Conservation (phyloP, 352 stramenopile species). For the Pythium folliculosum region DNA sequence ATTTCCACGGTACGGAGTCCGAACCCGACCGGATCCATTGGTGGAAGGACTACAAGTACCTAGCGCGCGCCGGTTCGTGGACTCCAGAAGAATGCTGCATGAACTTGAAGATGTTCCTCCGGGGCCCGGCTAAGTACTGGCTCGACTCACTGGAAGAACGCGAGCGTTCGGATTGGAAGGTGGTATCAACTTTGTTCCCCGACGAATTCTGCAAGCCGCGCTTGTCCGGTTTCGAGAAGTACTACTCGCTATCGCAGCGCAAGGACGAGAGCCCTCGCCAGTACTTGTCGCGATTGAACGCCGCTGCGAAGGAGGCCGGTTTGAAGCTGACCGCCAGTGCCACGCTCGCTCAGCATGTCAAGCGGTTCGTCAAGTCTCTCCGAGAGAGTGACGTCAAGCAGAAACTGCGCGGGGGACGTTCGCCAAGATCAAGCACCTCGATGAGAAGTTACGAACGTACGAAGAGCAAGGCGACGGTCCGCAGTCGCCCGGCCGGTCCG, state of each 20-base stretch:
- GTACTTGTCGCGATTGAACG: conserved; percentile 2
- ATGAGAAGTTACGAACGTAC: too few species aligned
- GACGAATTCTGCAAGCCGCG: neutral
- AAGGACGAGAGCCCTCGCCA: conserved; percentile 4
- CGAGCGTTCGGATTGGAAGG: neutral
- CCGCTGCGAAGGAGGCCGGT: neutral
- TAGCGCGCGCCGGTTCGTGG: neutral
- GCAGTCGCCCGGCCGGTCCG: too few species aligned
- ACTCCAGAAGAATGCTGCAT: neutral
- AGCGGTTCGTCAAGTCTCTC: conserved; percentile 1
- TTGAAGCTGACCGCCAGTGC: neutral
- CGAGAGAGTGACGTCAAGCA: too few species aligned
- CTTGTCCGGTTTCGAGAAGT: neutral
- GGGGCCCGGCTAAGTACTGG: neutral
- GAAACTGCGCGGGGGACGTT: too few species aligned
- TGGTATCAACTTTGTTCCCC: neutral
- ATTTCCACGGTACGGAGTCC: neutral
- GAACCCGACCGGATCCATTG: neutral
- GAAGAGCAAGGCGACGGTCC: too few species aligned
- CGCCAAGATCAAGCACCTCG: too few species aligned
- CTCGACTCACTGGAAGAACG: neutral
- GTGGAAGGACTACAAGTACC: neutral
- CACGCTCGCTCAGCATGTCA: neutral
- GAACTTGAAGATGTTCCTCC: neutral
- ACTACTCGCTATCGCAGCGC: neutral